phyloP scores from a whole-genome alignment of 306 rosid genomes.

The Leucaena leucocephala region DNA sequence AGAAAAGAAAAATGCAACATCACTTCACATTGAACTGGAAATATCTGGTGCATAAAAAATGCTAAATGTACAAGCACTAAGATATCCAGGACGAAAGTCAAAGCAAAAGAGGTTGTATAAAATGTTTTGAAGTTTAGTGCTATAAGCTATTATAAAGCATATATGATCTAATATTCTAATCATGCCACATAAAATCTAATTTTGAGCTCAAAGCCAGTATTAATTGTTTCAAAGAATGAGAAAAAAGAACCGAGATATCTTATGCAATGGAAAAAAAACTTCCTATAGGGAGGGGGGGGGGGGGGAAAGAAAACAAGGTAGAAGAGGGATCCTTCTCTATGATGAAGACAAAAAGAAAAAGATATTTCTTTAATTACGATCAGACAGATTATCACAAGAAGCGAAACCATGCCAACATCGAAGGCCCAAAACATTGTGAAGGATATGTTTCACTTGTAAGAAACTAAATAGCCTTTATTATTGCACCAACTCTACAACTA shows the following conservation, averaged over 20 bases:
- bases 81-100: slow-evolving; percentile 20
- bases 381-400: background rate
- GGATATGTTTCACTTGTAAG: background rate
- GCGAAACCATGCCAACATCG: background rate
- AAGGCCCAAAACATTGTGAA: background rate
- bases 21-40: slow-evolving; percentile 33
- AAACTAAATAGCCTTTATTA: background rate
- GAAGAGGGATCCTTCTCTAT: background rate
- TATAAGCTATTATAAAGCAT: background rate
- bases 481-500: background rate
- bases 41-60: background rate
- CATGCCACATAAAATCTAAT: background rate
- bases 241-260: background rate
- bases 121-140: background rate
- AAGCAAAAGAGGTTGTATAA: background rate
- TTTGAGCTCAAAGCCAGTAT: background rate
- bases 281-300: no score
- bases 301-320: background rate
- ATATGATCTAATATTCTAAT: background rate
- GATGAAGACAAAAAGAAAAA: background rate
- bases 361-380: background rate
- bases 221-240: background rate
- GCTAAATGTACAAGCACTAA: background rate
- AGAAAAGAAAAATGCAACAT: slow-evolving; percentile 24
- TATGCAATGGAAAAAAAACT: background rate